Percentiles rank a stretch among this genome's conserved stretches.
Conservation (phyloP, 2,329 filamentous ascomycete species). For the Phaeosphaeriaceae sp. region DNA sequence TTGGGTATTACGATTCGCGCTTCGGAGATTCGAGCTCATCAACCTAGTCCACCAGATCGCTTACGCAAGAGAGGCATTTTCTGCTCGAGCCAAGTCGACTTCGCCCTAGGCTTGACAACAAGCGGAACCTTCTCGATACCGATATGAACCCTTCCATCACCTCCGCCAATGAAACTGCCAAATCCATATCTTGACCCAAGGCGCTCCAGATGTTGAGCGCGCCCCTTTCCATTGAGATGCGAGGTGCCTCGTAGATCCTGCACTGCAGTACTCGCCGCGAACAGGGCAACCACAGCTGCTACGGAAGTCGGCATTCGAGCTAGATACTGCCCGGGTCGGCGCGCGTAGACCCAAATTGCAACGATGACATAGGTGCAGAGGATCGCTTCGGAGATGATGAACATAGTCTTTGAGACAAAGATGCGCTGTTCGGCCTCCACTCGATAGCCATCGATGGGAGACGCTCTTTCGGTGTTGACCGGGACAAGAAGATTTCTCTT, state of each 20-base stretch:
- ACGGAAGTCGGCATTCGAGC: constrained; percentile 61
- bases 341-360: constrained; percentile 53
- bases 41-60: too few relatives aligned
- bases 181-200: constrained; percentile 52
- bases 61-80: constrained; percentile 11
- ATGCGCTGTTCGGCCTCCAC: constrained; percentile 50
- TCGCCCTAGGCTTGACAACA: constrained; percentile 30
- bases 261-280: constrained; percentile 57
- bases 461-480: neutral
- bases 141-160: constrained; percentile 56
- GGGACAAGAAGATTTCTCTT: constrained; percentile 47
- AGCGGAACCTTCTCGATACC: constrained; percentile 61
- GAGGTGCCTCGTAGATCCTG: constrained; percentile 42
- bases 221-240: constrained; percentile 22
- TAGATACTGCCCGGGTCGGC: constrained; percentile 52
- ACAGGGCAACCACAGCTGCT: constrained; percentile 56
- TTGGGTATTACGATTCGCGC: too few relatives aligned
- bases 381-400: constrained; percentile 55
- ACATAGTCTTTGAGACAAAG: constrained; percentile 58
- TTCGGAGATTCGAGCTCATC: too few relatives aligned
- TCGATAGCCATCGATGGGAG: constrained; percentile 13
- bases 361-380: constrained; percentile 55
- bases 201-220: constrained; percentile 18
- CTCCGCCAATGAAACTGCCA: constrained; percentile 56
- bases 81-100: constrained; percentile 20